A percentile compares a stretch with the other conserved stretches of the same genome.
phyloP scores from a whole-genome alignment of 202 grass and related monocot species.

The Schoenoplectus tabernaemontani region DNA sequence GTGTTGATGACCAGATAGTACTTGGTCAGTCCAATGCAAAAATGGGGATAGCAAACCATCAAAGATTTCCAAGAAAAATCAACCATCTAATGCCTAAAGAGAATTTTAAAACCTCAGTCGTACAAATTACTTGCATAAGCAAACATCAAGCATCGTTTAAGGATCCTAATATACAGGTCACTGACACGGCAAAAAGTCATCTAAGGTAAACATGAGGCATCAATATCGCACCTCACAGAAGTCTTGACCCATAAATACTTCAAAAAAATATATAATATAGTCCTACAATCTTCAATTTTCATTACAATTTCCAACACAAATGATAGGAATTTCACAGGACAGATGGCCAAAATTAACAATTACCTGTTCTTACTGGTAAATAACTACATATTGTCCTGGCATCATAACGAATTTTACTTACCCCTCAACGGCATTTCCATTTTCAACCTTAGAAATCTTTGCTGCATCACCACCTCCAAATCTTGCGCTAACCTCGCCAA shows the following conservation, averaged over 20 bases:
- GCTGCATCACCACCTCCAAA: constrained; percentile 35
- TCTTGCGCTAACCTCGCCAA: constrained; percentile 36
- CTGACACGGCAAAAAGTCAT: background rate
- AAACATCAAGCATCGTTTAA: background rate
- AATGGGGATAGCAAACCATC: too few relatives aligned
- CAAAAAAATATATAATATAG: background rate
- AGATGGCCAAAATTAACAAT: constrained; percentile 5
- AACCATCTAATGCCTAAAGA: background rate
- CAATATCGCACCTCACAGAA: background rate
- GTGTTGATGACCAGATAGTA: too few relatives aligned
- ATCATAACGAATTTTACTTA: background rate
- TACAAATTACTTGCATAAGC: background rate
- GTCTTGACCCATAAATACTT: background rate
- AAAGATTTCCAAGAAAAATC: too few relatives aligned
- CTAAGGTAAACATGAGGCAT: background rate
- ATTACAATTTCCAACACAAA: background rate
- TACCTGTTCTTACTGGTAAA: background rate
- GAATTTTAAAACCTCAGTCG: background rate
- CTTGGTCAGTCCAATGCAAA: background rate
- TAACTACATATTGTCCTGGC: background rate
- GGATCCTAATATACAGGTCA: background rate
- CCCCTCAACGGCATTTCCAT: constrained; percentile 26
- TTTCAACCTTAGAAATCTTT: constrained; percentile 36
- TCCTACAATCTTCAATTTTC: background rate
- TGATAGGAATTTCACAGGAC: constrained; percentile 6